Percentiles rank a stretch among this genome's conserved stretches.
phyloP scores from a whole-genome alignment of 2,329 filamentous ascomycete species.

The Scytalidium sp. region DNA sequence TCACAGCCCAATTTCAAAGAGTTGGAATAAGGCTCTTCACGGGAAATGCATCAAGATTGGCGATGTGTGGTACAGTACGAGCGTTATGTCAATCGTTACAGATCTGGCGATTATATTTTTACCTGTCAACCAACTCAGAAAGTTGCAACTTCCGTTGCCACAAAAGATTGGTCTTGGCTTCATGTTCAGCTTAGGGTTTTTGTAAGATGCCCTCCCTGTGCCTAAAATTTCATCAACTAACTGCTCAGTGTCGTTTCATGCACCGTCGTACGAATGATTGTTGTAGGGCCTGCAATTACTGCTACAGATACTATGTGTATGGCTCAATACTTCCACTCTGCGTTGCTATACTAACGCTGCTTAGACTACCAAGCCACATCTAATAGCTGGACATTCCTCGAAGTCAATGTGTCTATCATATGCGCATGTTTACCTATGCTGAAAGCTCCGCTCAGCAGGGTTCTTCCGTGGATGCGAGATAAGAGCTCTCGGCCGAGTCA shows the following conservation, averaged over 20 bases:
- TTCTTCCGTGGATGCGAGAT: neutral
- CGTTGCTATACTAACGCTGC: neutral
- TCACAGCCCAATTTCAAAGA: slow-evolving; percentile 8
- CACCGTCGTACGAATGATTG: neutral
- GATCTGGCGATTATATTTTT: slow-evolving; percentile 12
- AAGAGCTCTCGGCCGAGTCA: no score
- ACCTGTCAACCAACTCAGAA: slow-evolving; percentile 7
- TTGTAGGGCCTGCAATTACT: neutral
- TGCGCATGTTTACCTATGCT: neutral
- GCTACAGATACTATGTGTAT: neutral
- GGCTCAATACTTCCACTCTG: neutral
- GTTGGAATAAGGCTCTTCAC: slow-evolving; percentile 10
- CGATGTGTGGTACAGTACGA: slow-evolving; percentile 13
- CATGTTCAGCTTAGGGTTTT: neutral
- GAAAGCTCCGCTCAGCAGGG: neutral
- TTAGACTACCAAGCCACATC: neutral
- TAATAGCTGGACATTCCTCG: slow-evolving; percentile 1
- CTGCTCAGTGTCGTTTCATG: neutral
- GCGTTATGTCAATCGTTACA: slow-evolving; percentile 11
- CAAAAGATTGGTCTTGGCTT: neutral
- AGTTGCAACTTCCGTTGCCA: neutral
- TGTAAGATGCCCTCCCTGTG: neutral
- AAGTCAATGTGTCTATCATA: slow-evolving; percentile 5
- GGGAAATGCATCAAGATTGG: slow-evolving; percentile 13
- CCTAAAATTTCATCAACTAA: neutral